These are phyloP conservation scores for Fusarium sp. DNA, from an alignment of 2,329 filamentous ascomycete genomes.

Conservation along the genomic window DNA sequence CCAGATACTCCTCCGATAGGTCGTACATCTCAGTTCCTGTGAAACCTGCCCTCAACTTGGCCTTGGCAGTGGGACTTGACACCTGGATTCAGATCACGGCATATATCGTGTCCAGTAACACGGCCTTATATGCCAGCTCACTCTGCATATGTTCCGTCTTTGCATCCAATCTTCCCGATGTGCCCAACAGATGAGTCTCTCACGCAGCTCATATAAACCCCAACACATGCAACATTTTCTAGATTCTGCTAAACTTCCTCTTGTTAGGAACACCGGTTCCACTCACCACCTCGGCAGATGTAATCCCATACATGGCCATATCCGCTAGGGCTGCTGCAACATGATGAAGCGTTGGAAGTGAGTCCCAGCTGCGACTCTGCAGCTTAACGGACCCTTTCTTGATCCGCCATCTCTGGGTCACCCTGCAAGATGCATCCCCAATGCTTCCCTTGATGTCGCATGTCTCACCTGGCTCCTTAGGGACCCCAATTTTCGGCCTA, in stretches of 20 bases:
- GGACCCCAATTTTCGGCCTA: slow-evolving; percentile 13
- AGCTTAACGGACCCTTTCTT: neutral
- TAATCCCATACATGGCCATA: slow-evolving; percentile 27
- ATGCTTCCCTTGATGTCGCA: slow-evolving; percentile 13
- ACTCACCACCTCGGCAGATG: slow-evolving; percentile 15
- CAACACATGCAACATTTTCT: neutral
- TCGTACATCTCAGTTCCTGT: neutral
- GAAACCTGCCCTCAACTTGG: neutral
- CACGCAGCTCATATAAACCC: neutral
- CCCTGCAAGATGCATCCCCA: slow-evolving; percentile 3
- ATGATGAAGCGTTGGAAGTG: slow-evolving; percentile 32
- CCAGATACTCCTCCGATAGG: neutral
- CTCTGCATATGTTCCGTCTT: slow-evolving; percentile 46
- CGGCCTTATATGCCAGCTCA: neutral
- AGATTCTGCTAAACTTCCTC: neutral
- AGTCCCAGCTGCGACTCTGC: slow-evolving; percentile 18
- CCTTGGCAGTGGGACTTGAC: neutral
- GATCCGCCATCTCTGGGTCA: neutral
- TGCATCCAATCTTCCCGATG: slow-evolving; percentile 45
- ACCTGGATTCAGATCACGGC: neutral
- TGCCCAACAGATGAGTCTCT: neutral
- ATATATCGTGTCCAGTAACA: neutral
- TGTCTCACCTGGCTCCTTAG: slow-evolving; percentile 2
- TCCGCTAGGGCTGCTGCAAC: slow-evolving; percentile 24
- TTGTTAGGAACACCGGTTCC: slow-evolving; percentile 3